A percentile compares a stretch with the other conserved stretches of the same genome.
phyloP scores from a whole-genome alignment of 352 stramenopile species.

The Globisporangium solare region DNA sequence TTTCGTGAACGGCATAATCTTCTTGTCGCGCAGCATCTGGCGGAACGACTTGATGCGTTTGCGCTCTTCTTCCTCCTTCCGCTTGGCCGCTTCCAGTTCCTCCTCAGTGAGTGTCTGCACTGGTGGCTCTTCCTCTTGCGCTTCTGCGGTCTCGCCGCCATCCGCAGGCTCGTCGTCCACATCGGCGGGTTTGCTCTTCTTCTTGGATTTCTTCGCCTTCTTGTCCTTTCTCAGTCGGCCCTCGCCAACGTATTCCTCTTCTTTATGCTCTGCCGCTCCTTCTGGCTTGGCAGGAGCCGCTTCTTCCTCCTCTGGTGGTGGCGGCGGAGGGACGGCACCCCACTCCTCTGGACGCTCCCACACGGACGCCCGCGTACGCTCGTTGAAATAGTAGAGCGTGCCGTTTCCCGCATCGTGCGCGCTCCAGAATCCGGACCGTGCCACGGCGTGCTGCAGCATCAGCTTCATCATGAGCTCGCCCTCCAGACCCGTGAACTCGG shows the following conservation, averaged over 20 bases:
- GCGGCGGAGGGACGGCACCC: slow-evolving; percentile 28
- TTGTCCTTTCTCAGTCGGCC: slow-evolving; percentile 17
- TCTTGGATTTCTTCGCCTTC: slow-evolving; percentile 14
- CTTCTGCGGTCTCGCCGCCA: slow-evolving; percentile 15
- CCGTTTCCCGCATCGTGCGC: slow-evolving; percentile 66
- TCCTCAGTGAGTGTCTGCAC: background rate
- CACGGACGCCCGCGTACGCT: slow-evolving; percentile 54
- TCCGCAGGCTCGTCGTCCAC: slow-evolving; percentile 29
- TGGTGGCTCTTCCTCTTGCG: background rate
- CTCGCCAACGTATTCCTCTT: slow-evolving; percentile 11
- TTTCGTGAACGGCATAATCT: slow-evolving; percentile 81
- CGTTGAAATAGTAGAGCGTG: slow-evolving; percentile 80
- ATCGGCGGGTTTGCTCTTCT: slow-evolving; percentile 1
- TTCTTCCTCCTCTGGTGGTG: slow-evolving; percentile 16
- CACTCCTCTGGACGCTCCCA: slow-evolving; percentile 73
- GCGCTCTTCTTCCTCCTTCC: slow-evolving; percentile 30
- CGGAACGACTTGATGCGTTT: slow-evolving; percentile 58
- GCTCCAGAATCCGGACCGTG: slow-evolving; percentile 60
- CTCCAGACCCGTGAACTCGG: slow-evolving; percentile 43
- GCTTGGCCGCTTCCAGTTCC: slow-evolving; percentile 29
- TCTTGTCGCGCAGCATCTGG: slow-evolving; percentile 75
- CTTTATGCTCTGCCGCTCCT: background rate
- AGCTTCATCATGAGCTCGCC: slow-evolving; percentile 82
- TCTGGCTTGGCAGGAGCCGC: background rate
- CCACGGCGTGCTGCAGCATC: slow-evolving; percentile 71